Conservation (phyloP, 202 grass and related monocot genomes). For the Sporobolus alterniflorus region DNA sequence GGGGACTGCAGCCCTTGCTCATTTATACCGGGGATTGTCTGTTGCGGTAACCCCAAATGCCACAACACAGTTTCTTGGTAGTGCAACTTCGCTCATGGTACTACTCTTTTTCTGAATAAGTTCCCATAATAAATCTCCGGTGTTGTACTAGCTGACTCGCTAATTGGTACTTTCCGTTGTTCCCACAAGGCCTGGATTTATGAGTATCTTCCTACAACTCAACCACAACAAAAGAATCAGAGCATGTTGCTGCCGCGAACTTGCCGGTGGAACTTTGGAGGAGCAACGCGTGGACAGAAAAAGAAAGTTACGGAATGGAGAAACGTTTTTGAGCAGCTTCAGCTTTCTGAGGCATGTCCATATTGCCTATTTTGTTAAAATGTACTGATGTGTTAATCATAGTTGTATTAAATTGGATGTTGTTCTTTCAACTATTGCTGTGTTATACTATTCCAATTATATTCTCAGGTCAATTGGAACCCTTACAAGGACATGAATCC, state of each 20-base stretch:
- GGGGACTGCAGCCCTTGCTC: conserved; percentile 66
- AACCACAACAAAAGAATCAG: conserved; percentile 69
- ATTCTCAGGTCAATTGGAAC: conserved; percentile 69
- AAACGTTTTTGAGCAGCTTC: conserved; percentile 65
- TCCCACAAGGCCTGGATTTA: conserved; percentile 63
- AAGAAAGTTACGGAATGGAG: conserved; percentile 62
- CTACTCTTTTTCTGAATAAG: conserved; percentile 25
- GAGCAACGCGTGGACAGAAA: conserved; percentile 59
- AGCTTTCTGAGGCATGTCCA: conserved; percentile 55
- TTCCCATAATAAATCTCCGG: conserved; percentile 8
- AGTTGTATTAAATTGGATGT: neutral
- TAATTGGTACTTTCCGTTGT: conserved; percentile 33
- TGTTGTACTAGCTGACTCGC: conserved; percentile 21
- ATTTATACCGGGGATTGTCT: conserved; percentile 68
- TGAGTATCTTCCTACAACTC: conserved; percentile 67
- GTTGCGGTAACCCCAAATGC: conserved; percentile 66
- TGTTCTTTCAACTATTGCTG: conserved; percentile 10
- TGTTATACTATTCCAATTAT: conserved; percentile 24
- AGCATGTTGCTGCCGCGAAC: conserved; percentile 53
- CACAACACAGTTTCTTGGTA: conserved; percentile 58
- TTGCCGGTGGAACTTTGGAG: conserved; percentile 61
- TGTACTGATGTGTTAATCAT: neutral
- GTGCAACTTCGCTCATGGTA: conserved; percentile 73
- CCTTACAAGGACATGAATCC: conserved; percentile 68
- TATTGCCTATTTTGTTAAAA: conserved; percentile 23